Evolutionary conservation across 1,284 basidiomycete species (phyloP), one percentile per base, ranked within the genome.

Genomic region (Tremellales sp.): DNA sequence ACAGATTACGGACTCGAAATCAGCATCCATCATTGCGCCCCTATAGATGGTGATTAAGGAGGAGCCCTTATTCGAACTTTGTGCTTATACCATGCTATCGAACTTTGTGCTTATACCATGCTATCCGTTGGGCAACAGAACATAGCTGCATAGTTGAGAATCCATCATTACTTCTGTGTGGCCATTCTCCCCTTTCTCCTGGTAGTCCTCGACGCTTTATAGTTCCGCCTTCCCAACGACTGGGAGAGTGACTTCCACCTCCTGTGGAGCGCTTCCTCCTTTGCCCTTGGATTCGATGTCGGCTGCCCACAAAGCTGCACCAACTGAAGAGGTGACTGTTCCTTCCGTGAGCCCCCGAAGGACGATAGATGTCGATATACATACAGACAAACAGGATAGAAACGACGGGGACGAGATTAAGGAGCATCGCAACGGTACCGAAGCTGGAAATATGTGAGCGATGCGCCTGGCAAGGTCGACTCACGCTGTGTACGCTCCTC

Each of bases 291-390:
- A 47, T 46, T 70, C 68, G 13, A 63, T 37, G 46, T 83, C 78
- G 12, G 79, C 78, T 0, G 83, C 84, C 82, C 83, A 86, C 45
- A 87, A 68, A 3, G 84, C 84, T 0, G 84, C 84, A 21, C 84
- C 85, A 24, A 84, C 79, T 0, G 79, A 47, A 16, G 60, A 59
- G 2, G 69, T 64, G 50, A 70, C 61, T 69, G 48, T 3, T 32
- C 14, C 4, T 43, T 12, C 24, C 13, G 13, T 50, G 24, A 50
- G 43, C 32, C 39, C 16, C 18, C 12, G 35, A n/a, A 7, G 19
- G 26, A 24, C 29, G 16, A 33, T 3, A 8, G 78, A 22, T 18
- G 22, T 18, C 3, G 37, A n/a, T 10, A 7, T 10, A 58, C 66
- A 40, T 37, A 66, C 66, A 79, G 28, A 68, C 73, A 63, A 81